phyloP scores from a whole-genome alignment of 805 yeast species.

The Naumovozyma baii region DNA sequence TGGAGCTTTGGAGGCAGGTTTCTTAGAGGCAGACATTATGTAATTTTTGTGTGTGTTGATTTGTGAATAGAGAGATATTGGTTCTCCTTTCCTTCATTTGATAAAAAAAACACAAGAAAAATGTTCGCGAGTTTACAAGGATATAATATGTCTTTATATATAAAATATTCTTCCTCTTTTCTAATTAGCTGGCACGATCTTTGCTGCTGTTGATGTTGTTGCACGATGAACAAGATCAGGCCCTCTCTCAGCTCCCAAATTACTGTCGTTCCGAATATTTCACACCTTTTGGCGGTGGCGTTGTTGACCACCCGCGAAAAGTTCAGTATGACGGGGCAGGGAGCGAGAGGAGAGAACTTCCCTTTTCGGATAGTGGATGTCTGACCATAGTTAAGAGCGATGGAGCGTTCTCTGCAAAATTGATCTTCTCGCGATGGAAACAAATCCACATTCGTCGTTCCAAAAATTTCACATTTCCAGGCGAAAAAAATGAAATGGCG shows the following conservation, averaged over 20 bases:
- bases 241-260: too few relatives aligned
- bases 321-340: background rate
- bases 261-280: background rate
- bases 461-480: constrained; percentile 20
- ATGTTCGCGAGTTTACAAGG: background rate
- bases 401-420: constrained; percentile 10
- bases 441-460: constrained; percentile 17
- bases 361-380: constrained; percentile 18
- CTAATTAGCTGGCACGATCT: too few relatives aligned
- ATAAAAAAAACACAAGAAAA: background rate
- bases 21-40: constrained; percentile 53
- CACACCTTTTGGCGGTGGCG: background rate
- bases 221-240: background rate
- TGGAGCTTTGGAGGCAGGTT: constrained; percentile 32
- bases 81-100: background rate
- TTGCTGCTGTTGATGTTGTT: too few relatives aligned
- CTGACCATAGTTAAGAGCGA: constrained; percentile 18
- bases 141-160: background rate
- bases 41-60: constrained; percentile 1
- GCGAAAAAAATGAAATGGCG: constrained; percentile 17
- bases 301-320: background rate
- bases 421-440: constrained; percentile 14
- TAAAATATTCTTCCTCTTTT: too few relatives aligned
- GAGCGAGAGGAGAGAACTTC: constrained; percentile 5
- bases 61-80: background rate